phyloP scores from a whole-genome alignment of 1,284 basidiomycete species.

The Heterobasidion occidentale region DNA sequence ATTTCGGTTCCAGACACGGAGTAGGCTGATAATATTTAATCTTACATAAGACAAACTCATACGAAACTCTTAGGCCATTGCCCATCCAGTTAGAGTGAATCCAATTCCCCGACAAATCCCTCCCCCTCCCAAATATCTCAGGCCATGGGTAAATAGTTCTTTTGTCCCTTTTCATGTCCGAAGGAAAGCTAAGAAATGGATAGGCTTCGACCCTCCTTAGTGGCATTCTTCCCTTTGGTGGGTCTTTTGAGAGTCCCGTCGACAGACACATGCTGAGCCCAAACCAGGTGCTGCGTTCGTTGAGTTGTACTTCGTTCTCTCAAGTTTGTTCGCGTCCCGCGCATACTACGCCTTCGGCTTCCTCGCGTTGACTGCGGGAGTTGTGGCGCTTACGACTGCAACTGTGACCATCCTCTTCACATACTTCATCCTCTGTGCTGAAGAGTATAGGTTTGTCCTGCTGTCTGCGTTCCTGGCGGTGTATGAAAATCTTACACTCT shows the following conservation, averaged over 20 bases:
- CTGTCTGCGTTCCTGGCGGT: slow-evolving; percentile 2
- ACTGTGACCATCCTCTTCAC: slow-evolving; percentile 87
- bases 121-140: slow-evolving; percentile 76
- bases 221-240: slow-evolving; percentile 90
- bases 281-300: slow-evolving; percentile 85
- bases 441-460: slow-evolving; percentile 75
- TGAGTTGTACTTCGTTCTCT: slow-evolving; percentile 92
- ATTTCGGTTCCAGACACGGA: slow-evolving; percentile 84
- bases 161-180: slow-evolving; percentile 4
- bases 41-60: neutral
- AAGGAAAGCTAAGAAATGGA: slow-evolving; percentile 8
- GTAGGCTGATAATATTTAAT: slow-evolving; percentile 35
- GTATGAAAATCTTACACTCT: neutral
- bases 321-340: slow-evolving; percentile 88
- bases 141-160: slow-evolving; percentile 52
- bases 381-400: slow-evolving; percentile 84
- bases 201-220: slow-evolving; percentile 76
- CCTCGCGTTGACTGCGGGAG: slow-evolving; percentile 79
- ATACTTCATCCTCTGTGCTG: slow-evolving; percentile 91
- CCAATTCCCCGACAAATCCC: slow-evolving; percentile 92
- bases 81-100: slow-evolving; percentile 83
- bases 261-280: neutral
- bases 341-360: slow-evolving; percentile 97
- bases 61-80: slow-evolving; percentile 42
- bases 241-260: slow-evolving; percentile 10